Evolutionary conservation across 805 yeast species (phyloP), one percentile per base, ranked within the genome.

Genomic region (Yarrowia sp.): DNA sequence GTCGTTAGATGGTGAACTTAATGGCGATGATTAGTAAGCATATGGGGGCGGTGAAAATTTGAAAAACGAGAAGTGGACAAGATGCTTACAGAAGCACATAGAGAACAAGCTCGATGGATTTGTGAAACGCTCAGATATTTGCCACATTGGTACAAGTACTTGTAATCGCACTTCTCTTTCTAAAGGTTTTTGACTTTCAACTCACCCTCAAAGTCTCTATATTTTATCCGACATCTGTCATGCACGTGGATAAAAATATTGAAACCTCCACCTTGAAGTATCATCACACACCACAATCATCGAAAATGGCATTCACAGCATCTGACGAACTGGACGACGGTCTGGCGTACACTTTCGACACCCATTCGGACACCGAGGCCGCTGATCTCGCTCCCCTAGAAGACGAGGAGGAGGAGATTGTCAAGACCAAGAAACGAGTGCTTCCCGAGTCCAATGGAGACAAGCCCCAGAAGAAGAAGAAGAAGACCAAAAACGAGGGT

Each of bases 251-350:
- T 20, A 46, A 46, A 61, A 47, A 38, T 20, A 46, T 46, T 61
- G 66, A 44, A 15, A 8, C 9, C 36, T 46, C 53, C 40, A n/a
- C 14, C 24, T 20, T n/a, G 30, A 3, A 13, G 2, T 20, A 24
- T 24, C n/a, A 20, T 24, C 30, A 24, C 30, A 24, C 30, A 24
- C 6, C 30, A 24, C 30, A 24, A 33, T 33, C 17, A 43, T 3
- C 13, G 10, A 6, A 58, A 42, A 61, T 61, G 66, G 55, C 66
- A 15, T 56, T 34, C 43, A 68, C 67, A 24, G 73, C 70, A 10
- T 89, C 83, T 15, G 97, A 92, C 76, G 96, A 89, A 69, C 80
- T 91, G 69, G 93, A 90, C 64, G 96, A 91, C 74, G 94, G 92
- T 2, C 79, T 91, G 61, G 89, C 82, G 3, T 90, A 89, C 74